A percentile compares a stretch with the other conserved stretches of the same genome.
phyloP scores from a whole-genome alignment of 2,329 filamentous ascomycete genomes.

The Neurospora sp. region DNA sequence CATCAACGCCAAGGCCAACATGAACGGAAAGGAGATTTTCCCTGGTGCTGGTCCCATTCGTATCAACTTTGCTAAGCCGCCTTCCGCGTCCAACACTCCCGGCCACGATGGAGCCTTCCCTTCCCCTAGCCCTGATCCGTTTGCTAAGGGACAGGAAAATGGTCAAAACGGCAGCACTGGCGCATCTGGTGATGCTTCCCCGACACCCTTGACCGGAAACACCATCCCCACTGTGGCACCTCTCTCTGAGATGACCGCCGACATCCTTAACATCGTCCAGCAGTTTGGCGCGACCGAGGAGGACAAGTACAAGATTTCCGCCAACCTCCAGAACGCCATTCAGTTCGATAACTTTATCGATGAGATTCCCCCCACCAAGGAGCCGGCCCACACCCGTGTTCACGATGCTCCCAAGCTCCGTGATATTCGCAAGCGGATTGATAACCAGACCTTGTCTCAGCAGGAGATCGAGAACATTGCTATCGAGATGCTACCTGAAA shows the following conservation, averaged over 20 bases:
- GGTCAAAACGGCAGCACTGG: conserved; percentile 22
- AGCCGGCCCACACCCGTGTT: conserved; percentile 78
- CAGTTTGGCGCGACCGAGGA: conserved; percentile 81
- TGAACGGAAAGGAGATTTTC: conserved; percentile 98
- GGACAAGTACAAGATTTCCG: conserved; percentile 61
- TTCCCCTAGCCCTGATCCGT: conserved; percentile 84
- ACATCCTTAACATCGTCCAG: conserved; percentile 77
- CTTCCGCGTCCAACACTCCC: conserved; percentile 79
- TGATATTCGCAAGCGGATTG: conserved; percentile 94
- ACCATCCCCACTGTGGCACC: conserved; percentile 58
- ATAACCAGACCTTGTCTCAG: conserved; percentile 80
- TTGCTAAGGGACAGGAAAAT: conserved; percentile 46
- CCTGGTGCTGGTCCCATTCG: conserved; percentile 88
- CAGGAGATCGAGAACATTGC: conserved; percentile 89
- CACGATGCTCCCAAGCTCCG: conserved; percentile 91
- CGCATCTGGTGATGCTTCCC: conserved; percentile 21
- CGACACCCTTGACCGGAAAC: conserved; percentile 27
- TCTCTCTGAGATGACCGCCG: conserved; percentile 65
- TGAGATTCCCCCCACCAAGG: conserved; percentile 81
- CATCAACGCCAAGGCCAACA: conserved; percentile 72
- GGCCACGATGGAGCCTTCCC: conserved; percentile 80
- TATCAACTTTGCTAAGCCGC: conserved; percentile 96
- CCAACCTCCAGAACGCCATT: conserved; percentile 67
- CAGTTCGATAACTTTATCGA: conserved; percentile 60
- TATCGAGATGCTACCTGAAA: conserved; percentile 88